Base-by-base conservation (phyloP, 129 eudicot species). In the Lactuca saligna region DNA sequence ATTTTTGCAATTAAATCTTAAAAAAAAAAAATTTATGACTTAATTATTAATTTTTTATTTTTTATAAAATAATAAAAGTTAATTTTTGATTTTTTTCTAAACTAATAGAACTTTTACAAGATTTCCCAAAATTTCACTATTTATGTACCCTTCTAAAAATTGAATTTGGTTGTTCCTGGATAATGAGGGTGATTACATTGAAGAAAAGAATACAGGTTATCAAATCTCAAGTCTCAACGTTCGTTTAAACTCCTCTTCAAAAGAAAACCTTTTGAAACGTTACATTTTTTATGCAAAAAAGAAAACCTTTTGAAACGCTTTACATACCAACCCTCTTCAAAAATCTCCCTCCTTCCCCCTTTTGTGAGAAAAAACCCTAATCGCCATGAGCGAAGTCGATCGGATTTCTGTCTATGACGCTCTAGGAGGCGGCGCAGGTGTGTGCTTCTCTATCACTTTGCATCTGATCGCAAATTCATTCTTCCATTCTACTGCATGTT, bases 381-480 rank as follows among this genome's bases (percentile, higher is more conserved):
- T 71, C 77, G 48, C 83, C 82, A 92, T 92, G 98, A 82, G 73
- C 67, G 96, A 86, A 51, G 37, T 77, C 76, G 82, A 29, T 74
- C 88, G 79, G 35, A 44, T 70, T 64, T 82, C 95, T 12, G 90
- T 86, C 60, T 77, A 92, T 71, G 85, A 68, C 39, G 84, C 88
- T 73, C 90, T 92, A 61, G 98, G 98, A 67, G 90, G 86, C 38
- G 95, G 95, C 57, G 34, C 91, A 74, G 96, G 98, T 92, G 15
- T 25, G 46, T 20, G 16, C 39, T 53, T 17, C 12, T 33, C 54
- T 38, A 15, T 54, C 49, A 64, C 46, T 32, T 48, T 31, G 25
- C 46, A 46, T 38, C 39, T 65, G 37, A 33, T 25, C 59, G 8
- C 42, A 60, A 38, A 31, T 65, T 13, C 58, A 42, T 57, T 57